Base-by-base conservation (phyloP, 2,329 filamentous ascomycete species). In the Ophiostoma ips region DNA sequence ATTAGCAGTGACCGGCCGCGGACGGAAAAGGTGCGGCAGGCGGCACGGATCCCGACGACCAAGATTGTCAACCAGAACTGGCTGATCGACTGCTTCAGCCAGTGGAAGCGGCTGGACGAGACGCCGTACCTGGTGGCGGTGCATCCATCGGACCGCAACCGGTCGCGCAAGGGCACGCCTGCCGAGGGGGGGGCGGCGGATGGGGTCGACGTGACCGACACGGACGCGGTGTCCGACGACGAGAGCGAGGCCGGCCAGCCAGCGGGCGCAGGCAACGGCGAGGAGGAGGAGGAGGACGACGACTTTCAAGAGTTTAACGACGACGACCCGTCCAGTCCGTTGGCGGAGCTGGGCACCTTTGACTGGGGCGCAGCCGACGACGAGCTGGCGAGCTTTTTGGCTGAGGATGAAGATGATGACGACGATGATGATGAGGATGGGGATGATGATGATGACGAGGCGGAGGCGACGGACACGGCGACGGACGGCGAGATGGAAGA, bases 31-130 rank as follows among this genome's bases (percentile, higher is more conserved):
- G 87, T 96, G 40, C 83, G 86, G 45, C 83, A 89, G 64, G 92
- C 92, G 0, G 82, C 85, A 13, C 79, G 81, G 55, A 84, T 87
- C 50, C 72, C 83, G 0, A 78, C 79, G 48, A 85, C 96, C 64
- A 89, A 88, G 63, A 94, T 98, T 52, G 92, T 98, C 45, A 88
- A 83, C 58, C 84, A 88, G 49, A 80, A 87, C 59, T 98, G 92
- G 92, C 78, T 98, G 30, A 75, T 82, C 31, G 84, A 89, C 57
- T 94, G 83, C 50, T 79, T 96, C 55, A 83, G 80, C 24, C 83
- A 84, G 62, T 98, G 92, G 92, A 72, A 76, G 55, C 81, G 77
- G 51, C 70, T 94, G 11, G 81, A 92, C 50, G 89, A 95, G 63
- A 72, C 72, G 2, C 81, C 83, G 0, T 95, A 90, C 60, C 69